phyloP scores from a whole-genome alignment of 352 stramenopile species.

The Nothophytophthora sp. region DNA sequence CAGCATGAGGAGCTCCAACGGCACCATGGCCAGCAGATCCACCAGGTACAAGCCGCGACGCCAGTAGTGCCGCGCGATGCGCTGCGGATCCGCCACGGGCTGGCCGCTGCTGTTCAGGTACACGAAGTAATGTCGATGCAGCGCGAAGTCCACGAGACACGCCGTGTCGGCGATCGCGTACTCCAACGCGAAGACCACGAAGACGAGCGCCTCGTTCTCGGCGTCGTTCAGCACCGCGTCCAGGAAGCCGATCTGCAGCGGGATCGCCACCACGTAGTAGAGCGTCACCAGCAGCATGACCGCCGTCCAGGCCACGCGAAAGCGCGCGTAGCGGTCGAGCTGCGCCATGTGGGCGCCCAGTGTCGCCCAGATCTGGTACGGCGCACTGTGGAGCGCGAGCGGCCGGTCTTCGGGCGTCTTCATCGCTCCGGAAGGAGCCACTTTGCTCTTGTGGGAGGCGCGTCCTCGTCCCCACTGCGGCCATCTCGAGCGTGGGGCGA shows the following conservation, averaged over 20 bases:
- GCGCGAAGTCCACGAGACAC: conserved; percentile 55
- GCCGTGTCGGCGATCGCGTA: conserved; percentile 47
- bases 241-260: conserved; percentile 64
- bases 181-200: conserved; percentile 49
- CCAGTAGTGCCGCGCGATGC: conserved; percentile 51
- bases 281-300: conserved; percentile 58
- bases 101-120: conserved; percentile 44
- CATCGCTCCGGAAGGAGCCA: conserved; percentile 10
- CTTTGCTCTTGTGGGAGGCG: conserved; percentile 5
- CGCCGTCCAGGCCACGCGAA: conserved; percentile 48
- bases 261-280: conserved; percentile 59
- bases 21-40: conserved; percentile 48
- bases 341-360: not conserved
- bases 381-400: not conserved
- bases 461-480: conserved; percentile 1
- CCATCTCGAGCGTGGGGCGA: not conserved
- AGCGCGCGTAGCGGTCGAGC: conserved; percentile 29
- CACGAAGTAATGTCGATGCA: conserved; percentile 60
- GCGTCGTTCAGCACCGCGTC: conserved; percentile 44
- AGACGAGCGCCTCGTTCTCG: conserved; percentile 19
- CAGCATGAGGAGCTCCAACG: conserved; percentile 49
- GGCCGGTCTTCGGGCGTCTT: not conserved
- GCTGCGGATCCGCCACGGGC: conserved; percentile 32
- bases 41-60: conserved; percentile 43
- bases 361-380: conserved; percentile 23